Evolutionary conservation across 2,329 filamentous ascomycete genomes (phyloP), one percentile per base, ranked within the genome.

Genomic region (Colletotrichum lupini): DNA sequence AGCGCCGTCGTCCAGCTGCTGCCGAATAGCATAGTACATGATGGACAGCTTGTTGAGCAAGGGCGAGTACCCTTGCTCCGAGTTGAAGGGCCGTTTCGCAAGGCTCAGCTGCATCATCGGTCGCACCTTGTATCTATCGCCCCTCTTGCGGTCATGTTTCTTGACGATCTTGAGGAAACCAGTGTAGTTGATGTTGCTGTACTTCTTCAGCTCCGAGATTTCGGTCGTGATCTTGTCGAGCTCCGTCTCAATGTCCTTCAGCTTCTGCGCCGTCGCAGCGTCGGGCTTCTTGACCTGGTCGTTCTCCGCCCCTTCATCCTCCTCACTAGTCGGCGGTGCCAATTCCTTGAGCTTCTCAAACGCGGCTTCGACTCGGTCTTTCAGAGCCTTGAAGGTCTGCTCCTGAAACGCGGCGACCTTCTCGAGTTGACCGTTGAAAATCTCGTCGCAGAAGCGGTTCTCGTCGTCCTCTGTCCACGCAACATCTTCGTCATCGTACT

Each of bases 101-200:
- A 99, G 85, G 78, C 94, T 93, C 78, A 98, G 93, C 84, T 98
- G 94, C 84, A 98, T 92, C 86, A 98, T 92, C 32, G 97, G 95
- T 28, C 95, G 92, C 77, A 98, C 93, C 81, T 93, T 94, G 86
- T 98, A 98, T 66, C 92, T 89, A 76, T 92, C 89, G 68, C 95
- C 95, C 76, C 96, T 90, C 85, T 96, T 97, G 77, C 97, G 94
- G 84, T 99, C 97, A 84, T 99, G 97, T 86, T 99, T 99, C 91
- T 99, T 99, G 69, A 95, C 95, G 60, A 97, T 97, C 88, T 99
- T 99, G 80, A 98, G 89, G 84, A 98, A 98, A 60, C 95, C 97
- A 6, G 97, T 98, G 83, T 98, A 99, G 85, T 99, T 99, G 85
- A 98, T 92, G 76, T 93, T 94, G 83, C 95, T 97, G 85, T 97